phyloP scores from a whole-genome alignment of 129 eudicot species.

The Chrysanthemum makinoi region DNA sequence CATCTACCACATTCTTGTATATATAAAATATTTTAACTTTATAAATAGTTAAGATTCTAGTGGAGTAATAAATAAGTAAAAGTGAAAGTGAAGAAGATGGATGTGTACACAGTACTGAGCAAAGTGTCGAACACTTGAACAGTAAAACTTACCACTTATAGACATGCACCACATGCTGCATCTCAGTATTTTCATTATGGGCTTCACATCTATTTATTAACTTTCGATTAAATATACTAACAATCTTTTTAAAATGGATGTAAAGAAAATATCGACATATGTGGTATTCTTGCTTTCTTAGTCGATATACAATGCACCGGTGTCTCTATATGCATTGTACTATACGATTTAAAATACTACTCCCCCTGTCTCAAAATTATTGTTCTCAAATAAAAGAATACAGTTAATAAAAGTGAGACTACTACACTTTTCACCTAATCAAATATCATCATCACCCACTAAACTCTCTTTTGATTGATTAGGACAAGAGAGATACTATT shows the following conservation, averaged over 20 bases:
- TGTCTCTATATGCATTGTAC: too few relatives aligned
- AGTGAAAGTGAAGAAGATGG: slow-evolving; percentile 28
- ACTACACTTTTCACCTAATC: too few relatives aligned
- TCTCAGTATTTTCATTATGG: slow-evolving; percentile 21
- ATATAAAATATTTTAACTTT: neutral
- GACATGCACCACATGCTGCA: slow-evolving; percentile 28
- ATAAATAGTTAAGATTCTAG: neutral
- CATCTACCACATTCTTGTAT: neutral
- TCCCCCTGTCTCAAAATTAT: too few relatives aligned
- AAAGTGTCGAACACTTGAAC: slow-evolving; percentile 28
- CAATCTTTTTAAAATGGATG: neutral
- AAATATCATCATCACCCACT: too few relatives aligned
- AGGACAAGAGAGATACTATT: too few relatives aligned
- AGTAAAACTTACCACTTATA: slow-evolving; percentile 30
- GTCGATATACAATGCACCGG: too few relatives aligned
- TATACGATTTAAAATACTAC: too few relatives aligned
- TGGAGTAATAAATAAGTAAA: slow-evolving; percentile 18
- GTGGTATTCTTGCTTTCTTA: neutral
- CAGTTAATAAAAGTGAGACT: too few relatives aligned
- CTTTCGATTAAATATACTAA: neutral
- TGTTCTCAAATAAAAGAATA: too few relatives aligned
- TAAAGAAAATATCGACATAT: neutral
- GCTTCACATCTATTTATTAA: slow-evolving; percentile 22
- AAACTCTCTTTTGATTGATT: too few relatives aligned
- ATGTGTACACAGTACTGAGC: slow-evolving; percentile 32